A percentile compares a stretch with the other conserved stretches of the same genome.
Conservation (phyloP, 305 asterid species). For the Fraxinus angustifolia region DNA sequence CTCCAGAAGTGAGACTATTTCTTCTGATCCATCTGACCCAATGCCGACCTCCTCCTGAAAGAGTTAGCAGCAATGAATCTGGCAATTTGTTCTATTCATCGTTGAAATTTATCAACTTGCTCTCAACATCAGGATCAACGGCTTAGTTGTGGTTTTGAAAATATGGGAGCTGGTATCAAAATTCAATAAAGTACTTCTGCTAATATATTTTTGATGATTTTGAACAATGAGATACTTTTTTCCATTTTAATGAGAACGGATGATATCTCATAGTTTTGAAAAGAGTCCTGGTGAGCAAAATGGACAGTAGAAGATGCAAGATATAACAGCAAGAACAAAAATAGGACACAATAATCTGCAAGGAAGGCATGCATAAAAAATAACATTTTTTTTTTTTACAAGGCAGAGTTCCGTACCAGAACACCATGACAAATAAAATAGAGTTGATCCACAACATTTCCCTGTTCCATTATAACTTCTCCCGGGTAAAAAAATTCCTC, state of each 20-base stretch:
- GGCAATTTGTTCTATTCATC: not conserved
- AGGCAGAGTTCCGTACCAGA: constrained; percentile 39
- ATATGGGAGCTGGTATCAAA: not conserved
- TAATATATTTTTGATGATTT: not conserved
- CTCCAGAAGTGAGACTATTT: constrained; percentile 52
- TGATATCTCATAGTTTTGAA: not conserved
- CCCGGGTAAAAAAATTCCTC: constrained; percentile 94
- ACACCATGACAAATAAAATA: constrained; percentile 73
- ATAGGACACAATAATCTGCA: not conserved
- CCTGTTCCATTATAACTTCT: constrained; percentile 83
- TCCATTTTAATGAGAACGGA: not conserved
- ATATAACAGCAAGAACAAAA: not conserved
- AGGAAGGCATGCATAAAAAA: not conserved
- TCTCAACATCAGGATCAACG: not conserved
- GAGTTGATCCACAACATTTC: constrained; percentile 74
- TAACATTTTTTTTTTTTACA: not conserved
- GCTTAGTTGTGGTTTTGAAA: not conserved
- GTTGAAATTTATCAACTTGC: not conserved
- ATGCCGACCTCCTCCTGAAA: constrained; percentile 74
- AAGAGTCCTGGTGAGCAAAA: not conserved
- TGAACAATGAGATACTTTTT: not conserved
- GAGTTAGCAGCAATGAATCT: not conserved
- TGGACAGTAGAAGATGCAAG: not conserved
- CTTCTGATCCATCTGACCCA: constrained; percentile 66
- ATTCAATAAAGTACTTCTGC: not conserved